phyloP scores from a whole-genome alignment of 108 stramenopile species.

The Skeletonema grethae region DNA sequence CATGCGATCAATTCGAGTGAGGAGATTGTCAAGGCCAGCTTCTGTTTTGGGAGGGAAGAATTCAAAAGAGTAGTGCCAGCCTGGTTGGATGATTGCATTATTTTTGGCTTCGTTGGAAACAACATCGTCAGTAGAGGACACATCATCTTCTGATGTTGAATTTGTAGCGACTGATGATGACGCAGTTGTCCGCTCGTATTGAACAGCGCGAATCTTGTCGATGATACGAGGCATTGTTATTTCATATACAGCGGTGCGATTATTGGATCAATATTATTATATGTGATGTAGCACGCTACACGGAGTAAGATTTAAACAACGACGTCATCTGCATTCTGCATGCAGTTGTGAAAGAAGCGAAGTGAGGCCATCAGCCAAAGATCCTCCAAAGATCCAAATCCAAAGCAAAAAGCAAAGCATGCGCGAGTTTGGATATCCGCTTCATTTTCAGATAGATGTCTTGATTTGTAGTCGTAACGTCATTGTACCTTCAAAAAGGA shows the following conservation, averaged over 20 bases:
- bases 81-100: background rate
- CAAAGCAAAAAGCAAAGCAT: too few species aligned
- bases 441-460: too few species aligned
- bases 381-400: too few species aligned
- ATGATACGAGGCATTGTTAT: constrained; percentile 35
- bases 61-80: constrained; percentile 91
- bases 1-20: constrained; percentile 95
- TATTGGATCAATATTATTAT: background rate
- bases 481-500: too few species aligned
- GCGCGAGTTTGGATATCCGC: too few species aligned
- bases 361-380: too few species aligned
- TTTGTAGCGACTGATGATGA: constrained; percentile 8
- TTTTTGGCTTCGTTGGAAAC: background rate
- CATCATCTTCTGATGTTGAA: background rate
- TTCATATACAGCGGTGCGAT: background rate
- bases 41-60: constrained; percentile 97
- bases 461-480: too few species aligned
- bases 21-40: constrained; percentile 91
- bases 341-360: too few species aligned
- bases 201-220: constrained; percentile 28
- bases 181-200: background rate
- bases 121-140: constrained; percentile 6
- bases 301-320: too few species aligned
- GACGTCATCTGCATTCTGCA: too few species aligned
- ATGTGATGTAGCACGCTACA: too few species aligned